Base-by-base conservation (phyloP, 1,139 yeast genomes). In the Pichia sorboxylosa region DNA sequence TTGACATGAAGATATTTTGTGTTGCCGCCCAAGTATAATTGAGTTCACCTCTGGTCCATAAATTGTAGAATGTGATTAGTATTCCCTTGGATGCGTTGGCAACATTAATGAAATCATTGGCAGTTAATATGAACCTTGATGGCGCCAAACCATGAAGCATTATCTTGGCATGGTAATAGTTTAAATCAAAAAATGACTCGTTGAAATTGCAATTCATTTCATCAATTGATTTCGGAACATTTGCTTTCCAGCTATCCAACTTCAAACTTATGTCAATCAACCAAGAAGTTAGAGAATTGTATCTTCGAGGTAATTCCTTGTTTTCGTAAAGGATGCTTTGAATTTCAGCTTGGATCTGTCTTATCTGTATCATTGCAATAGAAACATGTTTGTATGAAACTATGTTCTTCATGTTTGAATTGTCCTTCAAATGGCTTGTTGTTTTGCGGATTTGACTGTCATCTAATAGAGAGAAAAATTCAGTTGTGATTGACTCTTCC, bases 1-100 rank as follows among this genome's bases (percentile, higher is more conserved):
- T 94, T 0, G 94, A 90, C 79, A 81, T 78, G 50, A 83, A 83
- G 35, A 83, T 59, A 52, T 83, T 84, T 52, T 84, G 93, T 2
- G 84, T 90, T 0, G 93, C 93, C 1, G 87, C 90, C 95, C 95
- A 85, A 0, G 95, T 83, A 55, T 81, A 85, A 52, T 84, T 84
- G 40, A 84, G 66, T 29, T 71, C 63, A 44, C 70, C 71, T 22
- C 64, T 64, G 15, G 59, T 55, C 42, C 69, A 69, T 27, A 84
- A 58, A 32, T 66, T 69, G 29, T 67, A 59, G 51, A 82, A 85
- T 27, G 74, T 67, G 28, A 64, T 60, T 34, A 84, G 76, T 26
- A 83, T 67, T 28, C 75, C 76, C 43, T 68, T 69, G 2, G 92
- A 71, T 1, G 87, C 70, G 19, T 69, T 72, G 13, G 70, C 66